Conservation (phyloP, 768 basidiomycete species). For the Agrocybe chaxingu region DNA sequence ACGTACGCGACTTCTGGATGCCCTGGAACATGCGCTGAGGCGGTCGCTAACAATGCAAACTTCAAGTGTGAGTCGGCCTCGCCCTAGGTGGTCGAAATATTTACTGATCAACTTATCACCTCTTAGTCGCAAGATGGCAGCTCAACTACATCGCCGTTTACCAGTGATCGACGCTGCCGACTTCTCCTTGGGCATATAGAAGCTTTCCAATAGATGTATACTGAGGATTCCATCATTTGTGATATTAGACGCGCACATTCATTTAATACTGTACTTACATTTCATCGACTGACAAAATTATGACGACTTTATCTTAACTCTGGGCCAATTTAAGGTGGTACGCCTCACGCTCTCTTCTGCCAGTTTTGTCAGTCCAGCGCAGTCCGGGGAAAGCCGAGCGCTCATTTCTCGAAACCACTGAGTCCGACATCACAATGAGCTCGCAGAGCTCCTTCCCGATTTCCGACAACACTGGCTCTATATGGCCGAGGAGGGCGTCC, state of each 20-base stretch:
- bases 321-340: neutral
- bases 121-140: conserved; percentile 50
- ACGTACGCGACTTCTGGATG: conserved; percentile 34
- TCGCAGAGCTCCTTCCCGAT: conserved; percentile 39
- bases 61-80: conserved; percentile 16
- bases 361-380: conserved; percentile 6
- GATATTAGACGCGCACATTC: too few relatives aligned
- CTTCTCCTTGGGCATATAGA: conserved; percentile 5
- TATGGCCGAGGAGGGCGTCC: conserved; percentile 49
- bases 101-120: neutral
- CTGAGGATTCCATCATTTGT: too few relatives aligned
- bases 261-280: too few relatives aligned
- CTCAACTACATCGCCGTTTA: conserved; percentile 58
- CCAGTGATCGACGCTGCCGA: conserved; percentile 18
- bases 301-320: neutral
- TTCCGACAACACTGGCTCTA: conserved; percentile 47
- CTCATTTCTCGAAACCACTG: conserved; percentile 27
- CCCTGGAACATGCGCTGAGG: conserved; percentile 30
- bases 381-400: conserved; percentile 29
- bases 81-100: neutral
- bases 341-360: neutral
- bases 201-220: neutral
- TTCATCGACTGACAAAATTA: too few relatives aligned
- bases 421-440: conserved; percentile 35
- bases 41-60: conserved; percentile 22